Conservation (phyloP, 208 protist species). For the Wallacemonas collosoma region DNA sequence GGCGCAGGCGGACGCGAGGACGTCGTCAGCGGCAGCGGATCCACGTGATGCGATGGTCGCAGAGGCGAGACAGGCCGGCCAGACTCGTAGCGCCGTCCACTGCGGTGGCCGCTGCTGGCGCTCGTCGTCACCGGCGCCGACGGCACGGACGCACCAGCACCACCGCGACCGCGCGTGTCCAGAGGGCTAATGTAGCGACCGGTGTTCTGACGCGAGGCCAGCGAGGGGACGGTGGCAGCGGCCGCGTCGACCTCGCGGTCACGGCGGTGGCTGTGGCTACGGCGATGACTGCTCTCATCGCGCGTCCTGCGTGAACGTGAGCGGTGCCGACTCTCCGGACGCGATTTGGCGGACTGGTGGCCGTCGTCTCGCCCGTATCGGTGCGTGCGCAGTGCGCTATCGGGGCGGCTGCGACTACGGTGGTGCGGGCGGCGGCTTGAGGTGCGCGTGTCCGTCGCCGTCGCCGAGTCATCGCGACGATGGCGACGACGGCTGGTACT, state of each 20-base stretch:
- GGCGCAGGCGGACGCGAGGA: conserved; percentile 9
- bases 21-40: not conserved
- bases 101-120: conserved; percentile 7
- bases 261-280: conserved; percentile 11
- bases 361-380: conserved; percentile 2
- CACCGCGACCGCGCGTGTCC: not conserved
- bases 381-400: conserved; percentile 2
- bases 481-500: not conserved
- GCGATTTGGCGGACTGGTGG: conserved; percentile 19
- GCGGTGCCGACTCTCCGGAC: conserved; percentile 23
- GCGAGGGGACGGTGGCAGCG: not conserved
- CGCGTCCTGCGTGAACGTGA: conserved; percentile 18
- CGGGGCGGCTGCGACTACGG: conserved; percentile 9
- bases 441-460: not conserved
- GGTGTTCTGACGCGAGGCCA: conserved; percentile 7
- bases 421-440: not conserved
- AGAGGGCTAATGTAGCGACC: conserved; percentile 21
- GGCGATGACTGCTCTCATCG: conserved; percentile 4
- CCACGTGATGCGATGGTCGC: not conserved
- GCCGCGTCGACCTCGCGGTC: conserved; percentile 1
- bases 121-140: not conserved
- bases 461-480: not conserved
- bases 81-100: conserved; percentile 11
- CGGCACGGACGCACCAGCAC: not conserved
- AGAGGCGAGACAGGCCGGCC: conserved; percentile 7